Base-by-base conservation (phyloP, 2,329 filamentous ascomycete genomes). In the Chrysosporium keratinophilum region DNA sequence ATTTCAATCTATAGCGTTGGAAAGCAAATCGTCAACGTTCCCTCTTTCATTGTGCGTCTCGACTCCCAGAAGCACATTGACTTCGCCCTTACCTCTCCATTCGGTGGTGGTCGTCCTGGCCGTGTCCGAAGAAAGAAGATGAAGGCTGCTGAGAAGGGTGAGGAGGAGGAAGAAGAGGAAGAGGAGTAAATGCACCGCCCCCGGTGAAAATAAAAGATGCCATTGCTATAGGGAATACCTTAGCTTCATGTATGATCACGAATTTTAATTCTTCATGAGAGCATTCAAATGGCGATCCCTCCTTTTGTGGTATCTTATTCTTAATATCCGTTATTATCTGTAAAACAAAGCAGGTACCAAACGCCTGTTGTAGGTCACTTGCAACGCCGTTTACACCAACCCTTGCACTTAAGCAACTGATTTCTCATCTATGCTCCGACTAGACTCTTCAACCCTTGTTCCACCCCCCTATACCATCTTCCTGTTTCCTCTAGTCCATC, bases 21-120 rank as follows among this genome's bases (percentile, higher is more conserved):
- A 78, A 98, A 98, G 88, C 93, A 98, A 83, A 97, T 98, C 74
- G 93, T 98, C 83, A 98, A 98, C 78, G 93, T 98, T 58, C 93
- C 93, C 63, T 97, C 91, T 54, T 98, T 95, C 86, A 86, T 98
- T 74, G 93, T 98, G 76, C 93, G 93, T 79, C 88, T 98, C 71
- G 93, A 98, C 82, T 96, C 90, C 69, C 93, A 98, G 85, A 98
- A 98, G 88, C 93, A 98, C 86, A 97, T 98, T 70, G 93, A 98
- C 82, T 97, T 98, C 76, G 82, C 93, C 61, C 84, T 98, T 64
- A 94, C 85, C 78, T 97, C 91, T 73, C 91, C 93, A 74, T 96
- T 95, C 70, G 93, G 93, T 77, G 90, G 90, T 74, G 93, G 93
- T 73, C 90, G 93, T 69, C 88, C 89, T 69, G 93, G 93, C 67